These are phyloP conservation scores for Sicyos edulis DNA, from an alignment of 306 rosid species.

Conservation along the genomic window DNA sequence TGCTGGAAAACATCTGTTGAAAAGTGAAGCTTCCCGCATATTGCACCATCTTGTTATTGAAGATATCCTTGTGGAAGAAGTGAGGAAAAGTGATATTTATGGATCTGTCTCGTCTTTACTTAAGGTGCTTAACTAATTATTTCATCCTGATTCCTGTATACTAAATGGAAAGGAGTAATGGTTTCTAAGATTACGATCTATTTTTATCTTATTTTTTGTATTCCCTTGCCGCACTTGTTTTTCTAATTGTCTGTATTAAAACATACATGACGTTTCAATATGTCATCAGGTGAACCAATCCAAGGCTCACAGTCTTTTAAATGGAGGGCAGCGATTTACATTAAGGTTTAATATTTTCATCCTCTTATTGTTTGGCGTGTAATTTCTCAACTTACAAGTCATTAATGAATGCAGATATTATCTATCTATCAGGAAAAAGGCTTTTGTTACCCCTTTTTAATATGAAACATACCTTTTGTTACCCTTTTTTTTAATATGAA, in stretches of 20 bases:
- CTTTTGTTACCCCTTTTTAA: too few species aligned
- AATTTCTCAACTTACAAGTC: slow-evolving; percentile 18
- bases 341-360: slow-evolving; percentile 52
- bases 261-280: slow-evolving; percentile 21
- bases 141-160: slow-evolving; percentile 15
- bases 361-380: slow-evolving; percentile 1
- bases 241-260: slow-evolving; percentile 12
- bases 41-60: slow-evolving; percentile 80
- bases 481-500: not conserved
- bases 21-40: slow-evolving; percentile 90
- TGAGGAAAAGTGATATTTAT: slow-evolving; percentile 83
- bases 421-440: too few species aligned
- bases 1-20: slow-evolving; percentile 78
- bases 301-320: slow-evolving; percentile 28
- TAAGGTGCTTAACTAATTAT: slow-evolving; percentile 46
- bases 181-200: not conserved
- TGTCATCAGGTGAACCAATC: slow-evolving; percentile 8
- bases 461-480: too few species aligned
- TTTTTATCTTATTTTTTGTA: slow-evolving; percentile 16
- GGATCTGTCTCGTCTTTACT: slow-evolving; percentile 83
- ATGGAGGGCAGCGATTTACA: slow-evolving; percentile 45
- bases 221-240: not conserved
- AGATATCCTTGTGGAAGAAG: slow-evolving; percentile 76
- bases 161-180: not conserved
- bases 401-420: slow-evolving; percentile 4